Evolutionary conservation across 225 moss, liverwort and hornwort genomes (phyloP).

Genomic region (Asterella californica): DNA sequence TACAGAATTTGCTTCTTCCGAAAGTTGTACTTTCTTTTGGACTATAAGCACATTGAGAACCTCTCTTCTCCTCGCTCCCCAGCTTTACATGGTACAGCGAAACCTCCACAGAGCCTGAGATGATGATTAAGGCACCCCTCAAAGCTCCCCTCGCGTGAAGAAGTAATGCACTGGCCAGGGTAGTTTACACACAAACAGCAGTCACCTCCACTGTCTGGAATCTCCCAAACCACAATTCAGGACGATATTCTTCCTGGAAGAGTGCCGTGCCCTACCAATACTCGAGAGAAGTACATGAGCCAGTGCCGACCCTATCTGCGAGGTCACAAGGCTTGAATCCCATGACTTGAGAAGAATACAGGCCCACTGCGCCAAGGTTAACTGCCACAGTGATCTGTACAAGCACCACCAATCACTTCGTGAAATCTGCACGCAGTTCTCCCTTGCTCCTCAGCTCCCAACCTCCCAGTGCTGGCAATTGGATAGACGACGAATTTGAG

Average conservation of each 20-base stretch:
- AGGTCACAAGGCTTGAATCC: slow-evolving; percentile 6
- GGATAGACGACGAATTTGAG: not conserved
- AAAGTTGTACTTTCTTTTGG: not conserved
- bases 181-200: slow-evolving; percentile 17
- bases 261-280: not conserved
- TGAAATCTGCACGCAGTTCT: not conserved
- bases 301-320: not conserved
- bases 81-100: not conserved
- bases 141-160: not conserved
- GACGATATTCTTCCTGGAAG: not conserved
- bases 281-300: slow-evolving; percentile 1
- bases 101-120: not conserved
- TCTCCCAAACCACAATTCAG: not conserved
- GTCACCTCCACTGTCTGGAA: not conserved
- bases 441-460: not conserved
- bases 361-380: not conserved
- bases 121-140: not conserved
- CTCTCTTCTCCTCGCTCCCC: not conserved
- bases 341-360: not conserved
- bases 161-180: not conserved
- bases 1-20: not conserved
- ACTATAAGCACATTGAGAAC: not conserved
- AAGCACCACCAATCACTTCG: not conserved
- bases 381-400: slow-evolving; percentile 3
- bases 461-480: not conserved